Evolutionary conservation across 768 basidiomycete genomes (phyloP).

Genomic region (Tylopilus cervinicoccineus): DNA sequence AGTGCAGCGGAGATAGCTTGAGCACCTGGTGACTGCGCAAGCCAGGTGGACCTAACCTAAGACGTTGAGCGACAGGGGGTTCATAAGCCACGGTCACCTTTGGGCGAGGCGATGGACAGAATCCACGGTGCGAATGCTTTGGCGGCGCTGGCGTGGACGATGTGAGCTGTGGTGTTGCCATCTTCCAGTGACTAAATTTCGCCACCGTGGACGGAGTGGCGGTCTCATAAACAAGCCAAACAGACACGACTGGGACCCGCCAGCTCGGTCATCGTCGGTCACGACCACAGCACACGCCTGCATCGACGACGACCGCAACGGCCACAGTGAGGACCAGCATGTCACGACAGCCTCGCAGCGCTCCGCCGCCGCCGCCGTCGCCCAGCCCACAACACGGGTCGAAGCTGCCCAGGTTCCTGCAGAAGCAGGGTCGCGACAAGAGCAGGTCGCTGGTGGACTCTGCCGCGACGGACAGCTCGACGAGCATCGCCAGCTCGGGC

Average conservation of each 20-base stretch:
- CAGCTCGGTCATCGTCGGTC: slow-evolving; percentile 12
- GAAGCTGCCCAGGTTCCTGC: slow-evolving; percentile 65
- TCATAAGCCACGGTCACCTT: too few species aligned
- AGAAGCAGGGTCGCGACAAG: slow-evolving; percentile 60
- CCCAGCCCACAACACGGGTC: slow-evolving; percentile 41
- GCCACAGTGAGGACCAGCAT: slow-evolving; percentile 25
- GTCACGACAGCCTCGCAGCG: slow-evolving; percentile 46
- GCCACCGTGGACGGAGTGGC: slow-evolving; percentile 13
- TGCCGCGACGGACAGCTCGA: slow-evolving; percentile 30
- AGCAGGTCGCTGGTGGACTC: slow-evolving; percentile 49
- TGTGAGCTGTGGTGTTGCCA: background rate
- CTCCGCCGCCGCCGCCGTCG: slow-evolving; percentile 39
- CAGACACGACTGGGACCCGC: slow-evolving; percentile 14
- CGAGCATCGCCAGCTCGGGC: slow-evolving; percentile 40
- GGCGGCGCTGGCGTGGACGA: too few species aligned
- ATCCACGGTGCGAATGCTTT: too few species aligned
- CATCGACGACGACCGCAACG: slow-evolving; percentile 8
- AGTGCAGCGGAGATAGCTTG: too few species aligned
- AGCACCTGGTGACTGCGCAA: too few species aligned
- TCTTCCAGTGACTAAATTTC: slow-evolving; percentile 15
- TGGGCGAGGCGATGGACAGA: too few species aligned
- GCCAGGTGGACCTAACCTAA: too few species aligned
- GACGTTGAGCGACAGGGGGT: too few species aligned
- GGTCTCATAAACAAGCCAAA: slow-evolving; percentile 25
- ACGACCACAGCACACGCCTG: slow-evolving; percentile 15